Conservation (phyloP, 2,329 filamentous ascomycete species). For the Metarhizium rileyi region DNA sequence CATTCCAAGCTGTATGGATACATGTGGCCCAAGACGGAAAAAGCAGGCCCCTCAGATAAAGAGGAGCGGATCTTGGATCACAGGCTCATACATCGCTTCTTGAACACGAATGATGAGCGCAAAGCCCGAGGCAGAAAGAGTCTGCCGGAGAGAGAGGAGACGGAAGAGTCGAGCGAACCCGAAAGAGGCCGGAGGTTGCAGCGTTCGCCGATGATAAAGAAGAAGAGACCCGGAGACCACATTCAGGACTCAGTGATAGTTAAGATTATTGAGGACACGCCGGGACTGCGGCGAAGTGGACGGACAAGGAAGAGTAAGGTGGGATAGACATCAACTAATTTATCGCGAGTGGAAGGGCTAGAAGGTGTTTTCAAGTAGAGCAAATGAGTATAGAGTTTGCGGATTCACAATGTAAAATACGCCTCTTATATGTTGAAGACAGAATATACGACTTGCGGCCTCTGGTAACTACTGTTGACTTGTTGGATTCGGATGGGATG, state of each 20-base stretch:
- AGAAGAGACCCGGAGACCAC: constrained; percentile 3
- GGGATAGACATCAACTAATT: constrained; percentile 8
- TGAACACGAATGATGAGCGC: constrained; percentile 60
- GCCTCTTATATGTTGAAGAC: too few relatives aligned
- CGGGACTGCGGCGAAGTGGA: constrained; percentile 23
- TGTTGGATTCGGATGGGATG: neutral
- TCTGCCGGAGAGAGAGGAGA: constrained; percentile 14
- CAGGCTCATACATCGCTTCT: constrained; percentile 75
- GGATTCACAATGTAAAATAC: neutral
- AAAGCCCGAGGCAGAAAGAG: constrained; percentile 35
- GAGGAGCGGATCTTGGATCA: constrained; percentile 71
- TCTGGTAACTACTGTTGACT: neutral
- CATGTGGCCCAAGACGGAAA: constrained; percentile 91
- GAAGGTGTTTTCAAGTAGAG: neutral
- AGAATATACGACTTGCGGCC: too few relatives aligned
- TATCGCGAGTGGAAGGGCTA: neutral
- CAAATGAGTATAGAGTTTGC: neutral
- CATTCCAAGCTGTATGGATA: constrained; percentile 95
- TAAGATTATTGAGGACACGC: neutral
- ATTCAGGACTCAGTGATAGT: neutral
- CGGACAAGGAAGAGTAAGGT: constrained; percentile 23
- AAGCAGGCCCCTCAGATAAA: constrained; percentile 62
- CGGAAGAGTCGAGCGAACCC: constrained; percentile 19
- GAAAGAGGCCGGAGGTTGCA: constrained; percentile 2
- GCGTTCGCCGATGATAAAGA: constrained; percentile 9